Percentiles rank a stretch among this genome's conserved stretches.
Evolutionary conservation across 2,329 filamentous ascomycete species (phyloP).

Genomic region (Truncatella angustata): DNA sequence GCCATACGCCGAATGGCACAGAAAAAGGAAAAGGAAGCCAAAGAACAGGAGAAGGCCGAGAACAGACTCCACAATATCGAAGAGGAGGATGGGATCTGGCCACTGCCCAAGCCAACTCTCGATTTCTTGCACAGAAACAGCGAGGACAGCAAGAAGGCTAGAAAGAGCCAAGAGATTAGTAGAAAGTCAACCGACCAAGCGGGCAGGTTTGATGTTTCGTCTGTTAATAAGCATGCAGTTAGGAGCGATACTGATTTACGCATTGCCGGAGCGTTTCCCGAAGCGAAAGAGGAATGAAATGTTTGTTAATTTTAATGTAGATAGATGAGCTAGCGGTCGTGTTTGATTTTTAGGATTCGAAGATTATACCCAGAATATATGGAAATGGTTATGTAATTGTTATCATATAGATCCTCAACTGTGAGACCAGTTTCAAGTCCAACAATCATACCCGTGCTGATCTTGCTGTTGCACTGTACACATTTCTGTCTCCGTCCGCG

Average conservation of each 20-base stretch:
- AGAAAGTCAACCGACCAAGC: conserved; percentile 11
- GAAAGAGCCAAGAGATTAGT: conserved; percentile 1
- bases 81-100: conserved; percentile 6
- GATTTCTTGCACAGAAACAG: conserved; percentile 8
- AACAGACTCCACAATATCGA: conserved; percentile 2
- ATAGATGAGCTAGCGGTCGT: too few relatives aligned
- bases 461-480: too few relatives aligned
- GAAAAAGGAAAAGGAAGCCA: conserved; percentile 10
- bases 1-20: conserved; percentile 26
- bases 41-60: conserved; percentile 5
- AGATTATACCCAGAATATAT: neutral
- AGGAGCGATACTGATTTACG: neutral
- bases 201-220: conserved; percentile 1
- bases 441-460: neutral
- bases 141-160: conserved; percentile 6
- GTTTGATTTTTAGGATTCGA: too few relatives aligned
- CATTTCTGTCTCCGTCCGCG: too few relatives aligned
- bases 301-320: too few relatives aligned
- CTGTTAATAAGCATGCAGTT: neutral
- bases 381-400: neutral
- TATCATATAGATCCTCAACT: neutral
- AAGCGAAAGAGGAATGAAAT: neutral
- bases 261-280: neutral
- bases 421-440: neutral
- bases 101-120: conserved; percentile 4